Conservation (phyloP, 768 basidiomycete genomes). For the Rickenella mellea region DNA sequence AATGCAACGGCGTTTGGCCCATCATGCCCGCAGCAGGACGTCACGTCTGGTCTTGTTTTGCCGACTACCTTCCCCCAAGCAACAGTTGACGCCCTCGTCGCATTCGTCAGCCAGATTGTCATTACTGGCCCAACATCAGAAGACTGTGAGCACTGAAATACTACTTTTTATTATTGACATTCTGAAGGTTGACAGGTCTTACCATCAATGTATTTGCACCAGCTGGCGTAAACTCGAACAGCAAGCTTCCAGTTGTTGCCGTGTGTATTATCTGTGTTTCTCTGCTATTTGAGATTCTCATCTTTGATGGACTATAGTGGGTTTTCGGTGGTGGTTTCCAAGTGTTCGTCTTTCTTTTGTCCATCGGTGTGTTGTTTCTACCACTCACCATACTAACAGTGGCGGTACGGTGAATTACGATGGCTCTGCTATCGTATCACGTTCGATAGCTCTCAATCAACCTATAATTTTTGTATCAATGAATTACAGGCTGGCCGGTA, state of each 20-base stretch:
- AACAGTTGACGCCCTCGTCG: too few species aligned
- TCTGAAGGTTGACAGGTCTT: constrained; percentile 11
- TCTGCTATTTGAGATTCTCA: constrained; percentile 22
- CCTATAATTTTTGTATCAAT: constrained; percentile 30
- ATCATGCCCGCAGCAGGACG: constrained; percentile 33
- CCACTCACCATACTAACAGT: constrained; percentile 6
- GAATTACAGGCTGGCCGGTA: constrained; percentile 30
- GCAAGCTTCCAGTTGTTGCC: constrained; percentile 11
- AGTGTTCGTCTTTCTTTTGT: constrained; percentile 3
- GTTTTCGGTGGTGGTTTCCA: constrained; percentile 14
- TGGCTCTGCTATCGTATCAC: constrained; percentile 20
- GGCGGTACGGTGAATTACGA: too few species aligned
- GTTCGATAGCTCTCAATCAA: constrained; percentile 19
- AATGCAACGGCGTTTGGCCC: constrained; percentile 27
- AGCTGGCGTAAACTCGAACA: constrained; percentile 3
- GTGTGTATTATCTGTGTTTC: constrained; percentile 2
- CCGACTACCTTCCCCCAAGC: too few species aligned
- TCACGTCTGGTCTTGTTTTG: too few species aligned
- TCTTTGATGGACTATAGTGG: constrained; percentile 21
- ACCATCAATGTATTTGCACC: constrained; percentile 18
- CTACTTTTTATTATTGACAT: background rate
- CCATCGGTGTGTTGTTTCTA: constrained; percentile 1
- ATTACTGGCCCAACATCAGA: background rate
- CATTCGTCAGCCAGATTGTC: too few species aligned
- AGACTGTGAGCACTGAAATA: constrained; percentile 1